phyloP scores from a whole-genome alignment of 2,329 filamentous ascomycete species.

The Pseudogymnoascus sp. region DNA sequence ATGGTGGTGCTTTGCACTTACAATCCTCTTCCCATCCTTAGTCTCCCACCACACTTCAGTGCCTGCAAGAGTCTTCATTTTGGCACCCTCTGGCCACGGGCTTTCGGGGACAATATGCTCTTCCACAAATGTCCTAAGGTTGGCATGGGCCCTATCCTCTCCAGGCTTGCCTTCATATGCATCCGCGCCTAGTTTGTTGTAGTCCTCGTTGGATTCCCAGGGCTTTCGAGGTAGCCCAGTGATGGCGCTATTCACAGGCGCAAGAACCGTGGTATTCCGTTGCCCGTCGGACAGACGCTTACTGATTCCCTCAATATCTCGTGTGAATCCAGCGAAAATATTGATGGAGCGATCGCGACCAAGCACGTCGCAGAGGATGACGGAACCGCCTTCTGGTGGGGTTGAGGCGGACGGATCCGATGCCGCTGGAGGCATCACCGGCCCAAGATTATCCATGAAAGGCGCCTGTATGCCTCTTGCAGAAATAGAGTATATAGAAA shows the following conservation, averaged over 20 bases:
- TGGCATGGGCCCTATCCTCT: conserved; percentile 64
- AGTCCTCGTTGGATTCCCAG: conserved; percentile 72
- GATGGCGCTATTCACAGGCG: conserved; percentile 76
- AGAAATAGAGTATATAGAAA: background rate
- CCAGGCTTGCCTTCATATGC: conserved; percentile 72
- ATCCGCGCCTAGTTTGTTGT: conserved; percentile 53
- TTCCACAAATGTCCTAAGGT: conserved; percentile 74
- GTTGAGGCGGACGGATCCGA: conserved; percentile 20
- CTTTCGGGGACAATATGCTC: conserved; percentile 68
- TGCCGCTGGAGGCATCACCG: conserved; percentile 20
- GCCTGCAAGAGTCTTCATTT: conserved; percentile 58
- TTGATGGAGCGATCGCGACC: conserved; percentile 70
- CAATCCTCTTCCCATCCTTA: conserved; percentile 56
- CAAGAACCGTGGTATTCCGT: conserved; percentile 74
- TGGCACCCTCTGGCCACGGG: conserved; percentile 64
- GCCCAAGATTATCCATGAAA: conserved; percentile 21
- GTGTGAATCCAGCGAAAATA: conserved; percentile 72
- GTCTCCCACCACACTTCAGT: conserved; percentile 74
- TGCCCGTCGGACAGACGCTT: conserved; percentile 57
- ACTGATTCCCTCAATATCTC: conserved; percentile 62
- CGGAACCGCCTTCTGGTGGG: conserved; percentile 32
- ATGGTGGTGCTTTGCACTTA: conserved; percentile 35
- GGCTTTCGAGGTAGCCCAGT: conserved; percentile 73
- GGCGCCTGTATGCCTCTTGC: conserved; percentile 1
- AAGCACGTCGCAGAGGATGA: conserved; percentile 78